A percentile compares a stretch with the other conserved stretches of the same genome.
Evolutionary conservation across 768 basidiomycete species (phyloP).

Genomic region (Pulveroboletus sp.): DNA sequence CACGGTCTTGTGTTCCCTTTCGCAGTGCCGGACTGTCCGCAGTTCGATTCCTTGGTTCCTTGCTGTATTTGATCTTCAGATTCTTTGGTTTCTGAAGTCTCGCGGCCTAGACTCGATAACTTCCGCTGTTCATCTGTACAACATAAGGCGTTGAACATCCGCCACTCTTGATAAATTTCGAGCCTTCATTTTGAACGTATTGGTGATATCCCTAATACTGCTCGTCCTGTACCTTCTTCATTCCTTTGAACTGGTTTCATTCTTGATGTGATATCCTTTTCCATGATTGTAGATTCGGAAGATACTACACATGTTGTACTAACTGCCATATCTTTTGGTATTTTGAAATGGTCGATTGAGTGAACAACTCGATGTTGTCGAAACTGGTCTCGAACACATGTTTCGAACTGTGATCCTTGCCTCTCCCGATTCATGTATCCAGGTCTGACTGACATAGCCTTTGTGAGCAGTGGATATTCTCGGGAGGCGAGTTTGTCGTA

Average conservation of each 20-base stretch:
- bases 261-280: not conserved
- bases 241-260: not conserved
- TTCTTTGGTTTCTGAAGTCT: constrained; percentile 55
- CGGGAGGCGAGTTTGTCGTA: no score
- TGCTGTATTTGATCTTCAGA: constrained; percentile 75
- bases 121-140: constrained; percentile 6
- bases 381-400: not conserved
- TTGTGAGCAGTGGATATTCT: not conserved
- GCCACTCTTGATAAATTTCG: not conserved
- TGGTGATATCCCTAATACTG: constrained; percentile 7
- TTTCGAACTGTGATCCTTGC: not conserved
- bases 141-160: not conserved
- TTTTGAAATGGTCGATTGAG: not conserved
- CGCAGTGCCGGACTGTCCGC: constrained; percentile 74
- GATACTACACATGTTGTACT: not conserved
- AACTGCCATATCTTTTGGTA: not conserved
- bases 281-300: constrained; percentile 1
- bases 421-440: not conserved
- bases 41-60: constrained; percentile 76
- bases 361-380: constrained; percentile 11
- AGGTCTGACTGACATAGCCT: not conserved
- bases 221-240: constrained; percentile 14
- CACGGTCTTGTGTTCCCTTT: not conserved
- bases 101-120: not conserved
- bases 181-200: constrained; percentile 1